These are phyloP conservation scores for Yarrowia sp. DNA, from an alignment of 805 yeast genomes.

Conservation along the genomic window DNA sequence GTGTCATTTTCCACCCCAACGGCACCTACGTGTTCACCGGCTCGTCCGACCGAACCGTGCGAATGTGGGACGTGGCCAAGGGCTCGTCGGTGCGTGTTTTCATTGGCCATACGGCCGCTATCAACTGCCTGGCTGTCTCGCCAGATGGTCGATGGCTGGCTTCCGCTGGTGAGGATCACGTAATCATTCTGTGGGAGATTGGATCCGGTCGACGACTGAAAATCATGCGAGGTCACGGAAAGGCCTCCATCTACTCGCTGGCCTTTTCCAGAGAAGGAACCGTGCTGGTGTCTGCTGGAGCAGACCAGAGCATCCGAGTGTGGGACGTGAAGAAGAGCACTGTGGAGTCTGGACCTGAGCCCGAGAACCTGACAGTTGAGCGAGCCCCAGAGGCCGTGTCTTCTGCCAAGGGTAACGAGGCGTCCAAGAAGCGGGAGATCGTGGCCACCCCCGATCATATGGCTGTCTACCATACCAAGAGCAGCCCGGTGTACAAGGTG, in stretches of 20 bases:
- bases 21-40: constrained; percentile 95
- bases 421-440: constrained; percentile 62
- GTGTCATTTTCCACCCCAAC: constrained; percentile 95
- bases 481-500: constrained; percentile 91
- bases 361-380: constrained; percentile 66
- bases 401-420: constrained; percentile 36
- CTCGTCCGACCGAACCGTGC: constrained; percentile 89
- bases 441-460: constrained; percentile 88
- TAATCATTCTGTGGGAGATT: constrained; percentile 90
- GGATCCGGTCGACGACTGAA: constrained; percentile 89
- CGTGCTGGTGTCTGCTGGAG: constrained; percentile 88
- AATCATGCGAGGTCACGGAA: constrained; percentile 94
- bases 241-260: constrained; percentile 82
- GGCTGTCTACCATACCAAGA: constrained; percentile 92
- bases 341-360: constrained; percentile 74
- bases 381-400: constrained; percentile 46
- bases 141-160: constrained; percentile 98
- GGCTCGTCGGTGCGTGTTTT: constrained; percentile 92
- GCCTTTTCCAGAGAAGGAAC: constrained; percentile 87
- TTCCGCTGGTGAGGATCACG: constrained; percentile 90
- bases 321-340: constrained; percentile 95
- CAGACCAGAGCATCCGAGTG: constrained; percentile 89
- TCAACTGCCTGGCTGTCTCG: constrained; percentile 83
- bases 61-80: constrained; percentile 96
- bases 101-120: constrained; percentile 90